These are phyloP conservation scores for Aspergillus persii DNA, from an alignment of 2,329 filamentous ascomycete genomes.

Conservation along the genomic window DNA sequence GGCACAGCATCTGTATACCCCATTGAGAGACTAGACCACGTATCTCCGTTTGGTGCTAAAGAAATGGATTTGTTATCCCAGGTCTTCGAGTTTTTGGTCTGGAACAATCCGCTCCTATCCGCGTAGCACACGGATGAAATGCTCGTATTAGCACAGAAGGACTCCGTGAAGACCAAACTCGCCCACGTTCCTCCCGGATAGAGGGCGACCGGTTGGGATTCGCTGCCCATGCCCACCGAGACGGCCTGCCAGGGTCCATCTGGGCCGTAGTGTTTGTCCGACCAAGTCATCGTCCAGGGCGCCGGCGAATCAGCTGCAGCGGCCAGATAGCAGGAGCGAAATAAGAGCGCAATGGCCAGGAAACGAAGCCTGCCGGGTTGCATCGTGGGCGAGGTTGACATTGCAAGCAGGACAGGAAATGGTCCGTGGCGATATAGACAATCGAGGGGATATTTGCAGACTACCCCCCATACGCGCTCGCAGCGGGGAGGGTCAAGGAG, in stretches of 20 bases:
- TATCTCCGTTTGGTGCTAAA: background rate
- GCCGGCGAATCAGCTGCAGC: too few species aligned
- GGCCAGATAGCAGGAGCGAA: too few species aligned
- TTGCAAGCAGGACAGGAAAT: too few species aligned
- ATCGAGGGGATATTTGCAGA: too few species aligned
- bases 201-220: constrained; percentile 12
- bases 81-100: background rate
- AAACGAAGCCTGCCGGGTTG: too few species aligned
- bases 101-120: background rate
- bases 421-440: background rate
- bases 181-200: constrained; percentile 20
- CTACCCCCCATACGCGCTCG: too few species aligned
- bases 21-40: too few species aligned
- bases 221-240: constrained; percentile 15
- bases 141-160: constrained; percentile 16
- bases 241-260: constrained; percentile 31
- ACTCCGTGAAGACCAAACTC: constrained; percentile 14
- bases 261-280: constrained; percentile 18
- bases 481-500: too few species aligned
- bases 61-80: background rate
- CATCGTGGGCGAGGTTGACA: too few species aligned
- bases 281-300: constrained; percentile 14
- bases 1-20: too few species aligned
- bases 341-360: too few species aligned
- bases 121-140: constrained; percentile 18